These are phyloP conservation scores for Peronosclerospora sorghi DNA, from an alignment of 352 stramenopile species.

Conservation along the genomic window DNA sequence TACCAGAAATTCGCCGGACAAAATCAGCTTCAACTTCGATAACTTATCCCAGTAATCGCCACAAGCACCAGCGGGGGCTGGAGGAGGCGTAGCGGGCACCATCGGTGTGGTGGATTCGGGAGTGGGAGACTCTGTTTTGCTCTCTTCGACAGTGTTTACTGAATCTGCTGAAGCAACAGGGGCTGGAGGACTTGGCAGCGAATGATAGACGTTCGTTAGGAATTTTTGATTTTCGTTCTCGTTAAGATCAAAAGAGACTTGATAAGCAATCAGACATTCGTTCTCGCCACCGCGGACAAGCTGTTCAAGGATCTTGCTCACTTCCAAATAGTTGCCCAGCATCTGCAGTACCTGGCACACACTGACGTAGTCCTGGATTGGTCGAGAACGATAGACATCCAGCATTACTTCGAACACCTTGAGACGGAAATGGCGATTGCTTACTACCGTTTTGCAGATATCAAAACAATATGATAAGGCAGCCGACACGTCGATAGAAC, in stretches of 20 bases:
- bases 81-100: constrained; percentile 23
- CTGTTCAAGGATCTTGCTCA: constrained; percentile 80
- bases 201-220: constrained; percentile 84
- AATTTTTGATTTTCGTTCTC: constrained; percentile 98
- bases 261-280: constrained; percentile 88
- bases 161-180: constrained; percentile 18
- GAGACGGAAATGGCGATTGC: constrained; percentile 89
- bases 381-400: constrained; percentile 53
- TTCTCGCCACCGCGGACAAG: constrained; percentile 69
- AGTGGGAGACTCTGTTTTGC: constrained; percentile 25
- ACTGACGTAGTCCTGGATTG: constrained; percentile 58
- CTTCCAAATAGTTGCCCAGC: constrained; percentile 74
- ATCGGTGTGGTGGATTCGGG: constrained; percentile 17
- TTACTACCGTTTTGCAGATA: constrained; percentile 88
- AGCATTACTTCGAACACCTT: constrained; percentile 91
- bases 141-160: constrained; percentile 22
- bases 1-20: constrained; percentile 85
- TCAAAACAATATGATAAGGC: constrained; percentile 91
- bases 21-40: constrained; percentile 79
- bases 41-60: constrained; percentile 77
- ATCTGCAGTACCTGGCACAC: constrained; percentile 85
- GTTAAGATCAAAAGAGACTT: constrained; percentile 96
- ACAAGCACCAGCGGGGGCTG: constrained; percentile 31
- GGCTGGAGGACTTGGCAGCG: constrained; percentile 55
- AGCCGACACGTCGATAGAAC: constrained; percentile 53